Evolutionary conservation across 108 stramenopile species (phyloP).

Genomic region (Epithemia pelagica): DNA sequence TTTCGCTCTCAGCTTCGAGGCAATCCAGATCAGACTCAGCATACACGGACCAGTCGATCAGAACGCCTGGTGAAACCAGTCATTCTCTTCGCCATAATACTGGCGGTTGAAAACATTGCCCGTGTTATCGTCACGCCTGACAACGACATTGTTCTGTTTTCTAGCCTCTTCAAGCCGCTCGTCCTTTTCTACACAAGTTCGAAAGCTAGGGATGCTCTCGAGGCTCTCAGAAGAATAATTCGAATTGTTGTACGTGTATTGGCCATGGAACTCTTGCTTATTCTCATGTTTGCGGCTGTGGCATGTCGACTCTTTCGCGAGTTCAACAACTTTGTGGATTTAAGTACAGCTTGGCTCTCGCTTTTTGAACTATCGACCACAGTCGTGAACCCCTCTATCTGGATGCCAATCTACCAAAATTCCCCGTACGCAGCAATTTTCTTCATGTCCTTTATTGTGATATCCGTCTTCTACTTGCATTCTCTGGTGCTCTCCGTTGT

Average conservation of each 20-base stretch:
- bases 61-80: slow-evolving; percentile 19
- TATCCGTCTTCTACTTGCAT: slow-evolving; percentile 39
- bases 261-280: slow-evolving; percentile 44
- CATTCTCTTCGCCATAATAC: slow-evolving; percentile 23
- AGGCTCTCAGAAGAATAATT: slow-evolving; percentile 32
- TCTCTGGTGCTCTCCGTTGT: slow-evolving; percentile 52
- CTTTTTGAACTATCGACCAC: slow-evolving; percentile 47
- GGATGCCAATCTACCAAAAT: slow-evolving; percentile 54
- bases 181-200: slow-evolving; percentile 42
- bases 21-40: not conserved
- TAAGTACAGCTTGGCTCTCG: slow-evolving; percentile 27
- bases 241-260: slow-evolving; percentile 39
- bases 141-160: slow-evolving; percentile 11
- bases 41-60: not conserved
- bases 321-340: slow-evolving; percentile 22
- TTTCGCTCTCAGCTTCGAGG: too few species aligned
- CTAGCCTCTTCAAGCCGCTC: slow-evolving; percentile 45
- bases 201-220: slow-evolving; percentile 38
- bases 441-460: slow-evolving; percentile 44
- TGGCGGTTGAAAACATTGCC: slow-evolving; percentile 29
- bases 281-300: slow-evolving; percentile 44
- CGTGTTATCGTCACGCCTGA: slow-evolving; percentile 18
- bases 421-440: slow-evolving; percentile 31
- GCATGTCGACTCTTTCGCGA: slow-evolving; percentile 34
- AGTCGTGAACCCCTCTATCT: slow-evolving; percentile 46